A percentile compares a stretch with the other conserved stretches of the same genome.
phyloP scores from a whole-genome alignment of 1,284 basidiomycete species.

The Phaffia rhodozyma region DNA sequence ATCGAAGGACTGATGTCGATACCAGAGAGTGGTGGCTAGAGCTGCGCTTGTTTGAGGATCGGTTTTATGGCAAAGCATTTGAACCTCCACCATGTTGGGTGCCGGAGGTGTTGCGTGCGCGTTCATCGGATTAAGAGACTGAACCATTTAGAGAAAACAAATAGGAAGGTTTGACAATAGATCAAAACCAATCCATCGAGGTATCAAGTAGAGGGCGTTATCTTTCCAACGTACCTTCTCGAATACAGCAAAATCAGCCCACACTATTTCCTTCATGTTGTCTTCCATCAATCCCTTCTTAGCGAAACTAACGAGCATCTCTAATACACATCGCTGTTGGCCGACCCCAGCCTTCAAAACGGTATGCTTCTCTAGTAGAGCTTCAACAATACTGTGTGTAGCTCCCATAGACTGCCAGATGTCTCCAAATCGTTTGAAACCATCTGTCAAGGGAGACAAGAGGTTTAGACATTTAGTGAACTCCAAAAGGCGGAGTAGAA shows the following conservation, averaged over 20 bases:
- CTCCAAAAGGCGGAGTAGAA: conserved; percentile 10
- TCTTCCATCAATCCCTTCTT: not conserved
- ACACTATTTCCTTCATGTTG: not conserved
- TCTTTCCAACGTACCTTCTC: conserved; percentile 1
- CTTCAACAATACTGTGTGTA: conserved; percentile 1
- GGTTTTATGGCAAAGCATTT: conserved; percentile 4
- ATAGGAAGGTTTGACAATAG: not conserved
- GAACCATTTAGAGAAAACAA: not conserved
- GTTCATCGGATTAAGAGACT: not conserved
- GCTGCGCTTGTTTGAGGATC: conserved; percentile 5
- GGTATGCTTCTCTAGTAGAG: conserved; percentile 14
- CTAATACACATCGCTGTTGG: not conserved
- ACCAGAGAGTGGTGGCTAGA: conserved; percentile 16
- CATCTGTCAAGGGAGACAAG: conserved; percentile 6
- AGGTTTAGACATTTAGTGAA: not conserved
- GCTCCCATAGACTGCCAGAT: conserved; percentile 16
- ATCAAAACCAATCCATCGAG: not conserved
- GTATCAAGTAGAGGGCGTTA: not conserved
- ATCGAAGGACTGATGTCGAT: conserved; percentile 5
- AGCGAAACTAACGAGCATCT: not conserved
- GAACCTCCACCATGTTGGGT: conserved; percentile 9
- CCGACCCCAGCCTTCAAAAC: not conserved
- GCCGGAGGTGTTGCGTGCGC: not conserved
- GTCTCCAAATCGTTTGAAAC: not conserved
- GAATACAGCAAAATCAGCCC: conserved; percentile 4